phyloP scores from a whole-genome alignment of 306 rosid species.

The Dalbergia oliveri region DNA sequence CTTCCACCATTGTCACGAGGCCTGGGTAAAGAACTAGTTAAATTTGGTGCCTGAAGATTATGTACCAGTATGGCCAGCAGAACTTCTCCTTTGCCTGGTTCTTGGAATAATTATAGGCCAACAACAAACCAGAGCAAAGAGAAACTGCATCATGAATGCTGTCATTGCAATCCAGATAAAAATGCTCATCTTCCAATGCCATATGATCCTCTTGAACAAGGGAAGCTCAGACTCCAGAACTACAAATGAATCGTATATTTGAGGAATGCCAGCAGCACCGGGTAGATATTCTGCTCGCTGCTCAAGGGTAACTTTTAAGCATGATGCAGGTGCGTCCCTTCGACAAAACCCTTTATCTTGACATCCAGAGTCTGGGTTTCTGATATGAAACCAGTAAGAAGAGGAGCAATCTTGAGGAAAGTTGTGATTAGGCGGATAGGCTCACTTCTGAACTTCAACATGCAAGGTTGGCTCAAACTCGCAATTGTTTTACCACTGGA shows the following conservation, averaged over 20 bases:
- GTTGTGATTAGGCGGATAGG: conserved; percentile 73
- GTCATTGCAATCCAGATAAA: conserved; percentile 75
- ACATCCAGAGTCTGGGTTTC: conserved; percentile 78
- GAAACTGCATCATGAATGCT: conserved; percentile 62
- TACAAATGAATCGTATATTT: conserved; percentile 74
- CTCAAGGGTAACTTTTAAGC: conserved; percentile 77
- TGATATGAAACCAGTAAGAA: conserved; percentile 72
- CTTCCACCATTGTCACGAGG: conserved; percentile 30
- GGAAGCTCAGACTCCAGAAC: conserved; percentile 77
- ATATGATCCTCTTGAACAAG: conserved; percentile 65
- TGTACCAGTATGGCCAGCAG: conserved; percentile 43
- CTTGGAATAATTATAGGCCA: conserved; percentile 71
- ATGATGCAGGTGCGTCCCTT: conserved; percentile 75
- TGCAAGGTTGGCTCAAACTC: conserved; percentile 77
- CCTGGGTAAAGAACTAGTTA: conserved; percentile 34
- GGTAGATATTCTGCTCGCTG: conserved; percentile 81
- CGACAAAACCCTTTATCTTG: conserved; percentile 73
- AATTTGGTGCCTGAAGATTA: conserved; percentile 39
- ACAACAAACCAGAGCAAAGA: conserved; percentile 73
- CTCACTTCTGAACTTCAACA: conserved; percentile 82
- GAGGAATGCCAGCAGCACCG: conserved; percentile 94
- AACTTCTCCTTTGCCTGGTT: conserved; percentile 58
- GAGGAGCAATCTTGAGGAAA: conserved; percentile 77
- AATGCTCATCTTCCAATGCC: conserved; percentile 79
- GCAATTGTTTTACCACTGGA: conserved; percentile 70